These are phyloP conservation scores for Aspergillus carlsbadensis DNA, from an alignment of 495 filamentous ascomycete genomes.

Conservation along the genomic window DNA sequence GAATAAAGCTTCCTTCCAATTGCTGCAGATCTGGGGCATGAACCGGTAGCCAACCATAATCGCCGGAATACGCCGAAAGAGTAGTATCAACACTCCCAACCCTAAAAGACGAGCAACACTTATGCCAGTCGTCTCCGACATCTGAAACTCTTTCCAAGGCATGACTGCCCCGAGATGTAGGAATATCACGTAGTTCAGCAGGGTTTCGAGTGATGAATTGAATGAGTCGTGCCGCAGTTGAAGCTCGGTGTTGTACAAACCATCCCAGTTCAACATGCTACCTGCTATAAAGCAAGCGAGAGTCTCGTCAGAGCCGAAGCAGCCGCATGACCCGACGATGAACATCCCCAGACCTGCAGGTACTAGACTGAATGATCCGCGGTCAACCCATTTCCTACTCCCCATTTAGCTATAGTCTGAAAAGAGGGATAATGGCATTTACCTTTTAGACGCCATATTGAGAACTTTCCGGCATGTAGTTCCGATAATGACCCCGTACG, in stretches of 20 bases:
- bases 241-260: conserved; percentile 31
- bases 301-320: conserved; percentile 40
- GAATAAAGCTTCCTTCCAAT: conserved; percentile 42
- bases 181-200: conserved; percentile 43
- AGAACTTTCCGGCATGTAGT: conserved; percentile 31
- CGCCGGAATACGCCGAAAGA: conserved; percentile 38
- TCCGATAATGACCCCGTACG: conserved; percentile 35
- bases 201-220: conserved; percentile 32
- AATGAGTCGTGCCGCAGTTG: conserved; percentile 41
- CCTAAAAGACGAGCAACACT: conserved; percentile 30
- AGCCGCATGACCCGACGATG: conserved; percentile 40
- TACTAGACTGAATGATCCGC: conserved; percentile 32
- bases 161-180: conserved; percentile 44
- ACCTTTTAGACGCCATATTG: conserved; percentile 29
- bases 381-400: conserved; percentile 36
- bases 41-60: conserved; percentile 39
- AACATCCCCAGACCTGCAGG: conserved; percentile 36
- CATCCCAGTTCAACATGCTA: conserved; percentile 41
- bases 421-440: not conserved
- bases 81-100: conserved; percentile 32
- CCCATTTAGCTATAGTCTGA: not conserved
- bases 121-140: conserved; percentile 29
- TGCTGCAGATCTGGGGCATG: conserved; percentile 33
- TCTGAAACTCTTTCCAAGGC: conserved; percentile 37
- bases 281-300: conserved; percentile 42